phyloP scores from a whole-genome alignment of 345 rosid genomes.

The Eutrema japonicum region DNA sequence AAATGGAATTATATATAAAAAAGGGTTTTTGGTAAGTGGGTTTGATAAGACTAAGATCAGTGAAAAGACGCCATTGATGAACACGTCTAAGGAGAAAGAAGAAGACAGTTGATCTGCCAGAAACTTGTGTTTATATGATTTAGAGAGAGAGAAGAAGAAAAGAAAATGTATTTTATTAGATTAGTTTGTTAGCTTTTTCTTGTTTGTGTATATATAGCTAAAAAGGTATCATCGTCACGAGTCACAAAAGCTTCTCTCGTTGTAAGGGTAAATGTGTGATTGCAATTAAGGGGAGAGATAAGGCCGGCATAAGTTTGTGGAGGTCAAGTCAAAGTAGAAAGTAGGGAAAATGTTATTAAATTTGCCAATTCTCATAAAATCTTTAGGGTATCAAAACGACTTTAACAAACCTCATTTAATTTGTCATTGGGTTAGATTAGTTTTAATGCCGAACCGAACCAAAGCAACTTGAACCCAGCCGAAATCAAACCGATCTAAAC shows the following conservation, averaged over 20 bases:
- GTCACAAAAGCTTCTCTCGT: not conserved
- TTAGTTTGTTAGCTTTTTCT: not conserved
- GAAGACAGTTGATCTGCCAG: slow-evolving; percentile 25
- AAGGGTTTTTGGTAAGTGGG: not conserved
- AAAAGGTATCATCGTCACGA: not conserved
- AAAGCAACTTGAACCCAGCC: too few relatives aligned
- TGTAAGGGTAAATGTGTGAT: slow-evolving; percentile 13
- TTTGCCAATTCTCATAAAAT: too few relatives aligned
- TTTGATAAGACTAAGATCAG: slow-evolving; percentile 24
- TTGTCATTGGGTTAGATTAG: too few relatives aligned
- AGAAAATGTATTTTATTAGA: not conserved
- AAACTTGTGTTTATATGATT: slow-evolving; percentile 11
- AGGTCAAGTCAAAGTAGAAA: slow-evolving; percentile 2
- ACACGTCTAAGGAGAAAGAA: slow-evolving; percentile 23
- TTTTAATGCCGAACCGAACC: too few relatives aligned
- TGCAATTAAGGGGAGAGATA: slow-evolving; percentile 1
- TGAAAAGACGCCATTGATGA: slow-evolving; percentile 37
- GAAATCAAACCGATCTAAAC: too few relatives aligned
- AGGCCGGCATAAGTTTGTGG: slow-evolving; percentile 3
- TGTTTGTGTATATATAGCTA: not conserved
- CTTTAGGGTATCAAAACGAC: too few relatives aligned
- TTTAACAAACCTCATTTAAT: too few relatives aligned
- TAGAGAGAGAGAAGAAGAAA: slow-evolving; percentile 2
- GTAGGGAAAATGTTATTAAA: too few relatives aligned
- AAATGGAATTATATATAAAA: not conserved